Conservation (phyloP, 2,329 filamentous ascomycete species). For the Massarina eburnea region DNA sequence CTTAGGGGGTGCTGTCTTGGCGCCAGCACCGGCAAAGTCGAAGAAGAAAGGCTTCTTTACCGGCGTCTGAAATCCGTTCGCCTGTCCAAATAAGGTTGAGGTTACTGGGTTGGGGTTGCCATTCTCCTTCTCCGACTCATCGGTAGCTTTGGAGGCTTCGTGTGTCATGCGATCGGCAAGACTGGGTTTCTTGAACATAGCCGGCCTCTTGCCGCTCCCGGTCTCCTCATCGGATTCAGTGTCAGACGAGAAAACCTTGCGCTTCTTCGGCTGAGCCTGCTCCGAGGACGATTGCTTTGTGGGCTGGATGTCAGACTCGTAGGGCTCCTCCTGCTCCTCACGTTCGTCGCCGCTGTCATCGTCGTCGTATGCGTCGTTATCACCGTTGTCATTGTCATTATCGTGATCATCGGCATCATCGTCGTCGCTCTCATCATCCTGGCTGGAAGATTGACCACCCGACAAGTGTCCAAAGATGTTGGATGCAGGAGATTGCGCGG, state of each 20-base stretch:
- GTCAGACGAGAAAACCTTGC: constrained; percentile 17
- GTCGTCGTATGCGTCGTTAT: no score
- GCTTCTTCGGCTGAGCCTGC: constrained; percentile 17
- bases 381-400: no score
- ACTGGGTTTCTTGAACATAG: constrained; percentile 17
- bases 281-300: constrained; percentile 1
- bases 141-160: constrained; percentile 8
- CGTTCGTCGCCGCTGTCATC: constrained; percentile 1
- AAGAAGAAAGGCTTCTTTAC: constrained; percentile 31
- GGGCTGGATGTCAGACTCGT: constrained; percentile 5
- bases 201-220: constrained; percentile 22
- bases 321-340: neutral
- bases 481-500: constrained; percentile 19
- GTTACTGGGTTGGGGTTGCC: constrained; percentile 7
- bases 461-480: constrained; percentile 41
- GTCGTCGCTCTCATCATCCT: constrained; percentile 23
- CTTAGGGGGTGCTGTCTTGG: constrained; percentile 32
- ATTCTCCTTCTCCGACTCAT: constrained; percentile 27
- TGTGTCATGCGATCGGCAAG: constrained; percentile 34
- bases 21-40: constrained; percentile 27
- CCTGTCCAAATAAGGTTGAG: constrained; percentile 15
- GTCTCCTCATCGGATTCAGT: constrained; percentile 30
- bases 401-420: constrained; percentile 29
- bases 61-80: constrained; percentile 31
- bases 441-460: constrained; percentile 33